A percentile compares a stretch with the other conserved stretches of the same genome.
These are phyloP conservation scores for Leccinum subfulvum DNA, from an alignment of 1,284 basidiomycete species.

Conservation along the genomic window DNA sequence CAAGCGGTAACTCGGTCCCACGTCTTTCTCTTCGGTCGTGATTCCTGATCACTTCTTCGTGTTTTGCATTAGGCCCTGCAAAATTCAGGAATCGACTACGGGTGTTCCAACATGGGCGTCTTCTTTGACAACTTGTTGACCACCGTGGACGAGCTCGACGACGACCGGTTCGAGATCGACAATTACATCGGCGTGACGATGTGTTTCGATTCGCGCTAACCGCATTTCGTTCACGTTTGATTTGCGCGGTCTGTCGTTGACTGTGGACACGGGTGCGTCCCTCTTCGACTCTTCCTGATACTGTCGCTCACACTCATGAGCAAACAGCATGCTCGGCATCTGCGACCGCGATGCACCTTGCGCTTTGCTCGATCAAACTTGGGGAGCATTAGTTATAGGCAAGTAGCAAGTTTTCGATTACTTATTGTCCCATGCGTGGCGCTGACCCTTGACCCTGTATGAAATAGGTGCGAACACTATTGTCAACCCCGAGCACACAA, in stretches of 20 bases:
- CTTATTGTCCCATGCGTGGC: conserved; percentile 13
- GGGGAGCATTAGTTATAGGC: too few relatives aligned
- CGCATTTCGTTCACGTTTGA: conserved; percentile 41
- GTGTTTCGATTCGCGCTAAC: conserved; percentile 12
- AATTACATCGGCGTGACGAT: conserved; percentile 30
- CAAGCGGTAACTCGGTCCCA: conserved; percentile 22
- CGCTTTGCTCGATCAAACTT: too few relatives aligned
- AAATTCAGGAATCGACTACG: conserved; percentile 35
- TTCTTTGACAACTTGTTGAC: conserved; percentile 32
- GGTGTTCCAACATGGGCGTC: conserved; percentile 34
- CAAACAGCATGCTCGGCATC: too few relatives aligned
- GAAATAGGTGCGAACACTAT: conserved; percentile 24
- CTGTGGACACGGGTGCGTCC: conserved; percentile 32
- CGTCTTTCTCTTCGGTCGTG: background rate
- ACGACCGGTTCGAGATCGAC: conserved; percentile 28
- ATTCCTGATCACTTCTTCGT: background rate
- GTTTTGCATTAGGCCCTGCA: conserved; percentile 25
- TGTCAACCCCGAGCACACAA: conserved; percentile 27
- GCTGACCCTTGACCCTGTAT: background rate
- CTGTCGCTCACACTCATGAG: too few relatives aligned
- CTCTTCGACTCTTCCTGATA: too few relatives aligned
- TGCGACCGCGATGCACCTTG: too few relatives aligned
- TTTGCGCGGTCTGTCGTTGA: conserved; percentile 45
- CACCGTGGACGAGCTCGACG: conserved; percentile 28
- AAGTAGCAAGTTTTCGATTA: too few relatives aligned